Percentiles rank a stretch among this genome's conserved stretches.
phyloP scores from a whole-genome alignment of 768 basidiomycete genomes.

The Tylopilus cervinicoccineus region DNA sequence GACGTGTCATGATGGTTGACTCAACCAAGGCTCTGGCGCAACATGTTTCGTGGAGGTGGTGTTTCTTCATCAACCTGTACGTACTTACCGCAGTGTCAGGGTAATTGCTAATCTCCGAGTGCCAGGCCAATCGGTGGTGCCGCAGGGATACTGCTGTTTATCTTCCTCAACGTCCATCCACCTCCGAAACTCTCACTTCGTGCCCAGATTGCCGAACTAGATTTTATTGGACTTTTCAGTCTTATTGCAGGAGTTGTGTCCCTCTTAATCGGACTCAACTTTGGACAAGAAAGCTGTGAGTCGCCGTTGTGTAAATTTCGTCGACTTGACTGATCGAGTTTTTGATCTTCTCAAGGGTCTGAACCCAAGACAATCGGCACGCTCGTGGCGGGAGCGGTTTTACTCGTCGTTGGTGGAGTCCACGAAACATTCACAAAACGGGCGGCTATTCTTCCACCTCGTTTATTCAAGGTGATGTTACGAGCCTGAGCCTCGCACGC shows the following conservation, averaged over 20 bases:
- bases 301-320: slow-evolving; percentile 2
- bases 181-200: slow-evolving; percentile 53
- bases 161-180: slow-evolving; percentile 74
- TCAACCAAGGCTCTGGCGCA: slow-evolving; percentile 33
- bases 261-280: slow-evolving; percentile 67
- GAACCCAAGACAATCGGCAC: slow-evolving; percentile 52
- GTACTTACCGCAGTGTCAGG: not conserved
- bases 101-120: not conserved
- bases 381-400: slow-evolving; percentile 47
- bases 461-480: slow-evolving; percentile 61
- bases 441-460: slow-evolving; percentile 68
- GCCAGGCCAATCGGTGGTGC: slow-evolving; percentile 66
- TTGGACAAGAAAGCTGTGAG: slow-evolving; percentile 61
- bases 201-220: slow-evolving; percentile 59
- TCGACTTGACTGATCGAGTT: not conserved
- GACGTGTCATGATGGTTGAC: no score
- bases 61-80: slow-evolving; percentile 71
- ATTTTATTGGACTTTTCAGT: slow-evolving; percentile 61
- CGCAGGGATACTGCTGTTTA: slow-evolving; percentile 55
- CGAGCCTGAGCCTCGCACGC: not conserved
- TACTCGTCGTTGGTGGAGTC: slow-evolving; percentile 46
- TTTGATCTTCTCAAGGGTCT: slow-evolving; percentile 41
- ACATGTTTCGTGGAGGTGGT: slow-evolving; percentile 78
- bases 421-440: slow-evolving; percentile 60
- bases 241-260: slow-evolving; percentile 64